Evolutionary conservation across 2,329 filamentous ascomycete species (phyloP).

Genomic region (Parastagonospora nodorum): DNA sequence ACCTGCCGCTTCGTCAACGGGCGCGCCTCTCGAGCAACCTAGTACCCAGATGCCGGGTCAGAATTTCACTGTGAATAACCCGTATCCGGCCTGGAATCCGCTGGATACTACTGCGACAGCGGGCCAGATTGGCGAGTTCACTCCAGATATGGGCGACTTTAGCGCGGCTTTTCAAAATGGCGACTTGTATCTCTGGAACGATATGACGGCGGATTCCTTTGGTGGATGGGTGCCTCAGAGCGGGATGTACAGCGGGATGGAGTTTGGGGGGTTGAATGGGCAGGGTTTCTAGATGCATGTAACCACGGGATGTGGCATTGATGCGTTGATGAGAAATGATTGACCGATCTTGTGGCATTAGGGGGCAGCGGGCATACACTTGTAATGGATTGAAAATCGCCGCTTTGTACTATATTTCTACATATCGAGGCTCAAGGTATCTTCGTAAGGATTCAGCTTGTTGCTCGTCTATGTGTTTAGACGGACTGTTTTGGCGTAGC

Average conservation of each 20-base stretch:
- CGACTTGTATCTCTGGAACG: conserved; percentile 46
- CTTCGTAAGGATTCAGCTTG: no score
- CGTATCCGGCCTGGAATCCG: conserved; percentile 15
- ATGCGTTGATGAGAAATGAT: not conserved
- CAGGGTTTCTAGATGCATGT: conserved; percentile 23
- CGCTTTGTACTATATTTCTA: no score
- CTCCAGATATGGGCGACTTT: conserved; percentile 40
- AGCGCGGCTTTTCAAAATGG: conserved; percentile 42
- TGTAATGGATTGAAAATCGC: no score
- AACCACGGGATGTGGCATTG: no score
- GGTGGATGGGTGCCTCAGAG: conserved; percentile 39
- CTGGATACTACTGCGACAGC: conserved; percentile 2
- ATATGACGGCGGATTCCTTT: conserved; percentile 37
- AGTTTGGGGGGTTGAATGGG: conserved; percentile 28
- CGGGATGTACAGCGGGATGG: conserved; percentile 29
- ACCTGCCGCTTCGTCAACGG: not conserved
- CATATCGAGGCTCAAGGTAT: no score
- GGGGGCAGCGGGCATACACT: no score
- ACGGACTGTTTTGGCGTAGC: no score
- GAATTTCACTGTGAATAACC: conserved; percentile 12
- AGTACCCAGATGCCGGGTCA: conserved; percentile 2
- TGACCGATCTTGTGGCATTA: not conserved
- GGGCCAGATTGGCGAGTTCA: conserved; percentile 14
- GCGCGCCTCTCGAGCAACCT: not conserved
- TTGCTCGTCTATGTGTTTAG: no score